Percentiles rank a stretch among this genome's conserved stretches.
These are phyloP conservation scores for Patellifolia procumbens DNA, from an alignment of 179 eudicot species.

Conservation along the genomic window DNA sequence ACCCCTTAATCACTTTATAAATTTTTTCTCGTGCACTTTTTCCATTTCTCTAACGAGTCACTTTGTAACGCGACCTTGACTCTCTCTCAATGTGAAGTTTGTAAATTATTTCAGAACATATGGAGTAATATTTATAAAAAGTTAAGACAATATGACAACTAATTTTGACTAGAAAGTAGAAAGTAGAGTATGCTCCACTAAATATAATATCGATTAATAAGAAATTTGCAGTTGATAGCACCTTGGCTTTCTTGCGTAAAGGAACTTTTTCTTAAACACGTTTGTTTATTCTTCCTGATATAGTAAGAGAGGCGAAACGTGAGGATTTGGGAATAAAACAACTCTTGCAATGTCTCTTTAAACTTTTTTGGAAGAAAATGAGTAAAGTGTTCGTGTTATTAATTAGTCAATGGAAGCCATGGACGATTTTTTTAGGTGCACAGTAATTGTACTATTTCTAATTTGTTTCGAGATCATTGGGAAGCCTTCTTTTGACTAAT, in stretches of 20 bases:
- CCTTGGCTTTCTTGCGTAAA: background rate
- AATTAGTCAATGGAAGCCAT: background rate
- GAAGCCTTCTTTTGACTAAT: background rate
- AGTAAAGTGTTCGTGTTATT: background rate
- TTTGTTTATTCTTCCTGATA: background rate
- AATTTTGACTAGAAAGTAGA: too few relatives aligned
- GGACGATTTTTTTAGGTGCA: background rate
- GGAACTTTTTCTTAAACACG: background rate
- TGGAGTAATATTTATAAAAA: too few relatives aligned
- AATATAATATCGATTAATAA: too few relatives aligned
- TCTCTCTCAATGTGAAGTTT: too few relatives aligned
- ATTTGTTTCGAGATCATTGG: constrained; percentile 11
- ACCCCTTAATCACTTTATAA: too few relatives aligned
- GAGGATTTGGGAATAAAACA: background rate
- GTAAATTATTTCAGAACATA: too few relatives aligned
- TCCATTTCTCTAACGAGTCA: too few relatives aligned
- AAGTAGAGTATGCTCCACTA: too few relatives aligned
- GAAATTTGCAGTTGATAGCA: too few relatives aligned
- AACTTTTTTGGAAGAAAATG: background rate
- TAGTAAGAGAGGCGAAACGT: background rate
- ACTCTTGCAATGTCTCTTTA: background rate
- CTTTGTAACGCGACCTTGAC: too few relatives aligned
- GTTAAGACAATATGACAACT: background rate
- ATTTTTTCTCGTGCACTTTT: too few relatives aligned
- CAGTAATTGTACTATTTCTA: constrained; percentile 6